Conservation (phyloP, 345 rosid species). For the Brassica juncea region DNA sequence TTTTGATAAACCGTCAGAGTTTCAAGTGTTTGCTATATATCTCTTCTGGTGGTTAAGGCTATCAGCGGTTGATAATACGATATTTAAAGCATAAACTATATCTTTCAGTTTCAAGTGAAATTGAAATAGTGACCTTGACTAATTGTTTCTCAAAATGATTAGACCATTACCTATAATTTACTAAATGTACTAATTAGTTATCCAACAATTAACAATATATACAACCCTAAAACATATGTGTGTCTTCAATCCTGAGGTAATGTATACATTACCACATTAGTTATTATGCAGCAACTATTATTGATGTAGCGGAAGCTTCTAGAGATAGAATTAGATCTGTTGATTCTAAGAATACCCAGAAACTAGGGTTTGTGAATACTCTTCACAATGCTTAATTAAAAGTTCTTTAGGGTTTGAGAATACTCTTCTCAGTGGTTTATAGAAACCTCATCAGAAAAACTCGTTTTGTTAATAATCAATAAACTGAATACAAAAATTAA, state of each 20-base stretch:
- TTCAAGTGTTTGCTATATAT: background rate
- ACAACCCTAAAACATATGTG: background rate
- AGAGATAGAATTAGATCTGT: no score
- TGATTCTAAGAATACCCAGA: no score
- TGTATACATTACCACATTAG: background rate
- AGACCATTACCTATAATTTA: background rate
- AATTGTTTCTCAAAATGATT: background rate
- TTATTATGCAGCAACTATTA: background rate
- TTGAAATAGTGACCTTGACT: background rate
- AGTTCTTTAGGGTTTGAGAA: no score
- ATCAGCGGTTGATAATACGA: background rate
- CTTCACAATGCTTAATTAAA: no score
- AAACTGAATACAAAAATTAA: no score
- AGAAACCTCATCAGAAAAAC: no score
- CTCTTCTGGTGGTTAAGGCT: background rate
- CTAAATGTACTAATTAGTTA: background rate
- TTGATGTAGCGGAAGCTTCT: no score
- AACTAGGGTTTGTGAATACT: no score
- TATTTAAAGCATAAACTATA: background rate
- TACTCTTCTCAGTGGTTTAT: no score
- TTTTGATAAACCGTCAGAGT: background rate
- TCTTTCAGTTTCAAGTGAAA: background rate
- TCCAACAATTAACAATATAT: background rate
- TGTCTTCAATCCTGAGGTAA: background rate
- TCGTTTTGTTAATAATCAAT: no score